A percentile compares a stretch with the other conserved stretches of the same genome.
These are phyloP conservation scores for Eutypella sp. DNA, from an alignment of 2,329 filamentous ascomycete species.

Conservation along the genomic window DNA sequence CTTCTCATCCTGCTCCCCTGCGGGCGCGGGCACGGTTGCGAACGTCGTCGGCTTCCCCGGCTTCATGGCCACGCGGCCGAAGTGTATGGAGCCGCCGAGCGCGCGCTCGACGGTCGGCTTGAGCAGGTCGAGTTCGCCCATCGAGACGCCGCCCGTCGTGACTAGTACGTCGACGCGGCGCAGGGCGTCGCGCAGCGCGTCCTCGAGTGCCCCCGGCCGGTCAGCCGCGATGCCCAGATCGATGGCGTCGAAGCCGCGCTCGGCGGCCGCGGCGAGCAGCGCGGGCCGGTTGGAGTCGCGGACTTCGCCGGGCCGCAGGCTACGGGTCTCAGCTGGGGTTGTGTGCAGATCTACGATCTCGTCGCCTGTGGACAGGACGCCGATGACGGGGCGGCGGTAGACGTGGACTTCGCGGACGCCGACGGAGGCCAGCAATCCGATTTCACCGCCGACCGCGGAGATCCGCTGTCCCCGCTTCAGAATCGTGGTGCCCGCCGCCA, in stretches of 20 bases:
- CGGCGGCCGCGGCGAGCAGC: slow-evolving; percentile 69
- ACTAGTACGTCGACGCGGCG: slow-evolving; percentile 75
- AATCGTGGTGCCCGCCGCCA: slow-evolving; percentile 63
- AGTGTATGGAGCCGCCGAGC: slow-evolving; percentile 89
- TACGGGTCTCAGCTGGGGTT: slow-evolving; percentile 26
- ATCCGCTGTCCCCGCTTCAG: slow-evolving; percentile 76
- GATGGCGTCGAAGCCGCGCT: slow-evolving; percentile 71
- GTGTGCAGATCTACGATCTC: slow-evolving; percentile 41
- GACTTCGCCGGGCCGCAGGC: slow-evolving; percentile 74
- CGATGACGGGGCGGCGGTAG: slow-evolving; percentile 73
- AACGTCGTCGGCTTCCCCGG: slow-evolving; percentile 97
- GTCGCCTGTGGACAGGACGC: slow-evolving; percentile 89
- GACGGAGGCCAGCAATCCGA: slow-evolving; percentile 82
- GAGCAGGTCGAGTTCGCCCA: slow-evolving; percentile 94
- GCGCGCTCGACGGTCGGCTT: slow-evolving; percentile 92
- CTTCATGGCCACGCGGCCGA: slow-evolving; percentile 95
- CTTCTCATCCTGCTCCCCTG: not conserved
- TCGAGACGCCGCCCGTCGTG: slow-evolving; percentile 91
- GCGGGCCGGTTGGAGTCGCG: slow-evolving; percentile 90
- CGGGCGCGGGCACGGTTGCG: slow-evolving; percentile 74
- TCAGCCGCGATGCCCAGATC: slow-evolving; percentile 85
- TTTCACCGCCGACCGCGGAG: slow-evolving; percentile 81
- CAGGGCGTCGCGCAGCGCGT: slow-evolving; percentile 69
- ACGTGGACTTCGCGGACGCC: slow-evolving; percentile 67
- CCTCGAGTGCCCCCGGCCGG: slow-evolving; percentile 67